phyloP scores from a whole-genome alignment of 768 basidiomycete species.

The Suillus subluteus region DNA sequence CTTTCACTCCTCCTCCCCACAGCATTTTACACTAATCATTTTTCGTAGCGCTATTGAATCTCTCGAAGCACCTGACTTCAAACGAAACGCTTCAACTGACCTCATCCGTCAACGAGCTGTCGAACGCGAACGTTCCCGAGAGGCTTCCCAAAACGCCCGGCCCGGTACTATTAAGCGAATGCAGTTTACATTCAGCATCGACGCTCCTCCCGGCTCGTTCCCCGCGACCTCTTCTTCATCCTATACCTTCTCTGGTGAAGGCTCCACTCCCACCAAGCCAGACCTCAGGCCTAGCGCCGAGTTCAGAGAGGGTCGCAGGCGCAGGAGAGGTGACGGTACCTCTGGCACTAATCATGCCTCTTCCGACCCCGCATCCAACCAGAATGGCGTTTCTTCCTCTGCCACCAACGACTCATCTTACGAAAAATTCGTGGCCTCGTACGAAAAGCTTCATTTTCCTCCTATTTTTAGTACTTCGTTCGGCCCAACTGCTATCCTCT shows the following conservation, averaged over 20 bases:
- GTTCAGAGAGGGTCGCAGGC: conserved; percentile 53
- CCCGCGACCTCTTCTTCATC: conserved; percentile 8
- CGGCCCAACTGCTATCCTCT: conserved; percentile 76
- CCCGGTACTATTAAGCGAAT: conserved; percentile 83
- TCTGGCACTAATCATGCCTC: conserved; percentile 20
- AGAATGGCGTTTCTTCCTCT: conserved; percentile 5
- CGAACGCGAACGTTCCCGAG: conserved; percentile 81
- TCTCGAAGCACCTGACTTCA: conserved; percentile 83
- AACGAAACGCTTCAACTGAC: conserved; percentile 77
- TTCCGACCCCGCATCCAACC: conserved; percentile 32
- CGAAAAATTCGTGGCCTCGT: conserved; percentile 40
- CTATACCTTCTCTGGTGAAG: conserved; percentile 9
- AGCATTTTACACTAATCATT: conserved; percentile 21
- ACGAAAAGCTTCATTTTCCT: conserved; percentile 48
- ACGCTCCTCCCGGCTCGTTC: conserved; percentile 49
- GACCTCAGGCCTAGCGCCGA: conserved; percentile 68
- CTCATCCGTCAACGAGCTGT: conserved; percentile 79
- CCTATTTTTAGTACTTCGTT: conserved; percentile 76
- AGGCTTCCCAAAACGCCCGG: conserved; percentile 61
- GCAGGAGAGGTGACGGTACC: conserved; percentile 36
- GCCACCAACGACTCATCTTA: conserved; percentile 34
- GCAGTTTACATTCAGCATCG: conserved; percentile 89
- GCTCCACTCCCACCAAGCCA: conserved; percentile 55
- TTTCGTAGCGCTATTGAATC: conserved; percentile 75
- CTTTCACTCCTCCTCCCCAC: conserved; percentile 5